These are phyloP conservation scores for Verticillium nonalfalfae DNA, from an alignment of 2,329 filamentous ascomycete species.

Conservation along the genomic window DNA sequence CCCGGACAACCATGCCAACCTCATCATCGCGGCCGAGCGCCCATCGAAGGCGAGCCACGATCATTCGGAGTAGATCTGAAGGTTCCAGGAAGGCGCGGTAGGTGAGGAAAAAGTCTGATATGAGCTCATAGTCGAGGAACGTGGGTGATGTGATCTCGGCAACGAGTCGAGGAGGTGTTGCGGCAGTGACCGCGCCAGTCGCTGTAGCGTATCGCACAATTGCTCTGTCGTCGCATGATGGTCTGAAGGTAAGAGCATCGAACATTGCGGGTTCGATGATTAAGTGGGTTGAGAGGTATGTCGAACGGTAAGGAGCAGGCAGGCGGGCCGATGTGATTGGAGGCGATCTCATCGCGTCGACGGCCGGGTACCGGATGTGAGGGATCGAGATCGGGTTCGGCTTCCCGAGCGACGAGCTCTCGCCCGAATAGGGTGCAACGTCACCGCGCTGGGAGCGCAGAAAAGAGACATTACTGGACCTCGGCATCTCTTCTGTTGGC, in stretches of 20 bases:
- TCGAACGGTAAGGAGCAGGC: constrained; percentile 34
- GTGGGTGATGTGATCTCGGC: constrained; percentile 94
- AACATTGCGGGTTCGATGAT: constrained; percentile 72
- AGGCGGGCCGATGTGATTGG: constrained; percentile 27
- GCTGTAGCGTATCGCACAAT: constrained; percentile 75
- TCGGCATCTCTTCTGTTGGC: constrained; percentile 61
- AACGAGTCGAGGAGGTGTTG: constrained; percentile 83
- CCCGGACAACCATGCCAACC: constrained; percentile 86
- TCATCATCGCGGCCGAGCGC: constrained; percentile 75
- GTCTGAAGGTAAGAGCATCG: constrained; percentile 72
- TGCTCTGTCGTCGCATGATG: constrained; percentile 68
- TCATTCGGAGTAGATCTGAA: constrained; percentile 70
- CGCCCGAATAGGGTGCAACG: constrained; percentile 20
- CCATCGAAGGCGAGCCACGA: constrained; percentile 83
- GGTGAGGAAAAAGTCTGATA: constrained; percentile 97
- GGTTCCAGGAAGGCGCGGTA: constrained; percentile 82
- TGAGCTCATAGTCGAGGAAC: constrained; percentile 92
- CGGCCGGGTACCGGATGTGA: constrained; percentile 20
- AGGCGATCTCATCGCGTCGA: constrained; percentile 14
- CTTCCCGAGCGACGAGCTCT: constrained; percentile 21
- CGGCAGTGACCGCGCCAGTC: constrained; percentile 73
- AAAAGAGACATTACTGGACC: constrained; percentile 53
- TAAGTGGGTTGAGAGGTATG: constrained; percentile 41
- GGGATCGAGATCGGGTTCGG: constrained; percentile 31
- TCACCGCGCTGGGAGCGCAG: constrained; percentile 27